These are phyloP conservation scores for Diplodia seriata DNA, from an alignment of 2,329 filamentous ascomycete genomes.

Conservation along the genomic window DNA sequence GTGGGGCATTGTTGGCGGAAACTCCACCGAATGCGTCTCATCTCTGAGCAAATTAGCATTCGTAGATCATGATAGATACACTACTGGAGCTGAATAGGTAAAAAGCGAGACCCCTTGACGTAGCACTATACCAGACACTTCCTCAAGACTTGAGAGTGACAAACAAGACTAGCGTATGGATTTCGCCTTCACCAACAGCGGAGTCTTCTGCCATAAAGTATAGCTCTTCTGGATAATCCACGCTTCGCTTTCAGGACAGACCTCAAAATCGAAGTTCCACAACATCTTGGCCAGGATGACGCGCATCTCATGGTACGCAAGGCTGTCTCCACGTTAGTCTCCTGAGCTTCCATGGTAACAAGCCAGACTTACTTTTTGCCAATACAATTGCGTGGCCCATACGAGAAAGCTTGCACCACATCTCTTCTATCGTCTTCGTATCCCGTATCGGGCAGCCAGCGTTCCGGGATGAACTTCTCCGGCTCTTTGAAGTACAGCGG, in stretches of 20 bases:
- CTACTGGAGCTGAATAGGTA: no score
- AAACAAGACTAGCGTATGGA: background rate
- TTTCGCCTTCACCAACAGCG: background rate
- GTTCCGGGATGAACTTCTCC: slow-evolving; percentile 41
- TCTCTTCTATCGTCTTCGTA: slow-evolving; percentile 39
- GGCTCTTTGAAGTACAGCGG: slow-evolving; percentile 35
- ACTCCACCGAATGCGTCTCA: no score
- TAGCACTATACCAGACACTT: no score
- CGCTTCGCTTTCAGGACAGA: slow-evolving; percentile 31
- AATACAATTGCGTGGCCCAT: slow-evolving; percentile 47
- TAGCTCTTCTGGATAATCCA: background rate
- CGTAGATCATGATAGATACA: no score
- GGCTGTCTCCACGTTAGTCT: slow-evolving; percentile 16
- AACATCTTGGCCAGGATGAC: slow-evolving; percentile 49
- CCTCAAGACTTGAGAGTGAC: no score
- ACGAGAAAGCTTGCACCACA: slow-evolving; percentile 43
- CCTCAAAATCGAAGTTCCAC: slow-evolving; percentile 49
- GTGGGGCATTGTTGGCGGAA: no score
- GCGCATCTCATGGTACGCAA: slow-evolving; percentile 49
- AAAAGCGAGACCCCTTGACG: no score
- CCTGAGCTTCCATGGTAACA: background rate
- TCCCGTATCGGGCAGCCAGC: slow-evolving; percentile 43
- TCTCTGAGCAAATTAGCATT: no score
- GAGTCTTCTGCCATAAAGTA: background rate
- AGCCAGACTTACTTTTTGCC: slow-evolving; percentile 40